These are phyloP conservation scores for Lactarius vividus DNA, from an alignment of 768 basidiomycete species.

Conservation along the genomic window DNA sequence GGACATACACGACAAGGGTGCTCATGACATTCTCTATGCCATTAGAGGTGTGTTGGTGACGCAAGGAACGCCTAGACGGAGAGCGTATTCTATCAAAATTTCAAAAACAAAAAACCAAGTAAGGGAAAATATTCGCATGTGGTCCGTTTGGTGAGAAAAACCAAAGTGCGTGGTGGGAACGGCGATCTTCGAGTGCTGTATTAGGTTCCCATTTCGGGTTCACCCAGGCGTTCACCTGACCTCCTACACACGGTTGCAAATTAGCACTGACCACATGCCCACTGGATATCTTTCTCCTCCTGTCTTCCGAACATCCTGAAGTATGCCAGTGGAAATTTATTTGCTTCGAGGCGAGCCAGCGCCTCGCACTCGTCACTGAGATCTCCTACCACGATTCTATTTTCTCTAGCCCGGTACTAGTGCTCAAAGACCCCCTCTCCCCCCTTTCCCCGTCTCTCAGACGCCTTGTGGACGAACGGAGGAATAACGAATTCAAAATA, in stretches of 20 bases:
- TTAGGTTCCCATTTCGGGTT: slow-evolving; percentile 2
- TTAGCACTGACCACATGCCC: neutral
- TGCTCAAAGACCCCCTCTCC: neutral
- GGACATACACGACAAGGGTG: neutral
- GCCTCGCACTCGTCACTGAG: neutral
- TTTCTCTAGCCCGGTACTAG: neutral
- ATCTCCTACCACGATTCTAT: neutral
- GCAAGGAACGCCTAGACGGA: neutral
- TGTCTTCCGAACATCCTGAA: neutral
- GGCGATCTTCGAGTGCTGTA: slow-evolving; percentile 8
- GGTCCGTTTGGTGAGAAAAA: neutral
- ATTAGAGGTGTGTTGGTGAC: neutral
- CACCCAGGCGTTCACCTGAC: neutral
- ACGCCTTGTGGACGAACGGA: neutral
- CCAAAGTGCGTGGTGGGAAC: neutral
- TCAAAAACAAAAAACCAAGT: neutral
- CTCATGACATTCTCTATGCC: slow-evolving; percentile 2
- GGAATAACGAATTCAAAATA: neutral
- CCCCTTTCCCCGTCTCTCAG: neutral
- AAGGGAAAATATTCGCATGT: slow-evolving; percentile 4
- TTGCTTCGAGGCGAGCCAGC: neutral
- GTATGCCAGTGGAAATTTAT: neutral
- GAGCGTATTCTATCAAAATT: neutral
- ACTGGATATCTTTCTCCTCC: neutral
- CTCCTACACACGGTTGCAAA: neutral